These are phyloP conservation scores for Hericium coralloides DNA, from an alignment of 768 basidiomycete species.

Conservation along the genomic window DNA sequence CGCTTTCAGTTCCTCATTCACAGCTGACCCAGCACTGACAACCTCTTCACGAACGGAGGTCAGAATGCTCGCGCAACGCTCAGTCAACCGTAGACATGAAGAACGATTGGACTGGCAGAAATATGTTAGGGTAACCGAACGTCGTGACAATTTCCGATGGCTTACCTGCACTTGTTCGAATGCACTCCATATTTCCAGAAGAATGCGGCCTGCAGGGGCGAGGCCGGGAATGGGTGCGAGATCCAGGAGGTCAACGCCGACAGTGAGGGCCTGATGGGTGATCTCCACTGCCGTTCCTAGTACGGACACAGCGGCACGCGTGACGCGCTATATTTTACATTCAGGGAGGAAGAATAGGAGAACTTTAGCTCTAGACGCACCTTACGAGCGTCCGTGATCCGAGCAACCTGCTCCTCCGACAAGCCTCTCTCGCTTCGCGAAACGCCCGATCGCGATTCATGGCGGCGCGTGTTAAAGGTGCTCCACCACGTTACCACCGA, in stretches of 20 bases:
- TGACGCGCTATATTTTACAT: constrained; percentile 9
- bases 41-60: constrained; percentile 55
- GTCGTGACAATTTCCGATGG: neutral
- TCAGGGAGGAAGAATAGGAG: neutral
- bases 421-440: neutral
- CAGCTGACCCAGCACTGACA: constrained; percentile 40
- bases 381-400: too few species aligned
- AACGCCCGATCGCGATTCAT: neutral
- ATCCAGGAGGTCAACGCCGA: constrained; percentile 34
- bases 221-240: constrained; percentile 51
- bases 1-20: constrained; percentile 37
- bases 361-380: too few species aligned
- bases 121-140: neutral
- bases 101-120: constrained; percentile 50
- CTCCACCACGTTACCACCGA: neutral
- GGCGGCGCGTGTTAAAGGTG: neutral
- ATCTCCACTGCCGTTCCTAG: constrained; percentile 33
- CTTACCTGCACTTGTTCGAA: constrained; percentile 50
- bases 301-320: constrained; percentile 22
- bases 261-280: constrained; percentile 34
- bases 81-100: constrained; percentile 59
- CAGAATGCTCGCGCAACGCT: constrained; percentile 63
- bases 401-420: neutral
- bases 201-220: constrained; percentile 36
- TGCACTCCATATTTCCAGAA: constrained; percentile 59